Evolutionary conservation across 2,329 filamentous ascomycete species (phyloP).

Genomic region (Aspergillus fumigatus): DNA sequence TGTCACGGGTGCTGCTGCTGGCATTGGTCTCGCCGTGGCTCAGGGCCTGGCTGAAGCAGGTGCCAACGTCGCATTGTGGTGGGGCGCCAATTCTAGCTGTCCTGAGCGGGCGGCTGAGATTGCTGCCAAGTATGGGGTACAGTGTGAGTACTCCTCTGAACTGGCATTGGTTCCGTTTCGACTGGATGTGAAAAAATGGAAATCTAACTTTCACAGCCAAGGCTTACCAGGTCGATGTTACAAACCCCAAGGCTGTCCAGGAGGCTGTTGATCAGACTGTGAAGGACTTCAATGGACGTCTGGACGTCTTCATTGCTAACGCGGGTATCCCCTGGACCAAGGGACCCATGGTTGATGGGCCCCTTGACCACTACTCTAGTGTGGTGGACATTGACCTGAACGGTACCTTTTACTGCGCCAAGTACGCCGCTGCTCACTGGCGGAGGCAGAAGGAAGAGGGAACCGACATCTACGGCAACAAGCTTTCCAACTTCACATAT

Average conservation of each 20-base stretch:
- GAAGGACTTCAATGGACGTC: slow-evolving; percentile 65
- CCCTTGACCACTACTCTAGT: slow-evolving; percentile 59
- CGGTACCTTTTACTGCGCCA: slow-evolving; percentile 73
- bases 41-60: slow-evolving; percentile 64
- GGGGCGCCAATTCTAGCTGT: slow-evolving; percentile 64
- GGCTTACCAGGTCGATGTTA: slow-evolving; percentile 49
- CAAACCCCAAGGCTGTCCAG: slow-evolving; percentile 39
- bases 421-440: slow-evolving; percentile 65
- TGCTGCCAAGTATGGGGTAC: slow-evolving; percentile 61
- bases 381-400: slow-evolving; percentile 70
- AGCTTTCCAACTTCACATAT: slow-evolving; percentile 55
- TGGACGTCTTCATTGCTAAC: slow-evolving; percentile 77
- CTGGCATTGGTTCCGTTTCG: neutral
- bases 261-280: slow-evolving; percentile 40
- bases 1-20: slow-evolving; percentile 64
- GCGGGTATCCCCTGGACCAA: slow-evolving; percentile 71
- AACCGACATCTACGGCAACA: slow-evolving; percentile 58
- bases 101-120: slow-evolving; percentile 59
- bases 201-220: slow-evolving; percentile 31
- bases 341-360: slow-evolving; percentile 62
- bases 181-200: neutral
- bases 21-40: slow-evolving; percentile 63
- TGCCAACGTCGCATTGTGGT: slow-evolving; percentile 69
- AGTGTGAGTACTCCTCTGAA: slow-evolving; percentile 35
- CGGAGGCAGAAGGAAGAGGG: slow-evolving; percentile 65